Evolutionary conservation across 139 green algal genomes (phyloP).

Genomic region (Tetratostichococcus sp.): DNA sequence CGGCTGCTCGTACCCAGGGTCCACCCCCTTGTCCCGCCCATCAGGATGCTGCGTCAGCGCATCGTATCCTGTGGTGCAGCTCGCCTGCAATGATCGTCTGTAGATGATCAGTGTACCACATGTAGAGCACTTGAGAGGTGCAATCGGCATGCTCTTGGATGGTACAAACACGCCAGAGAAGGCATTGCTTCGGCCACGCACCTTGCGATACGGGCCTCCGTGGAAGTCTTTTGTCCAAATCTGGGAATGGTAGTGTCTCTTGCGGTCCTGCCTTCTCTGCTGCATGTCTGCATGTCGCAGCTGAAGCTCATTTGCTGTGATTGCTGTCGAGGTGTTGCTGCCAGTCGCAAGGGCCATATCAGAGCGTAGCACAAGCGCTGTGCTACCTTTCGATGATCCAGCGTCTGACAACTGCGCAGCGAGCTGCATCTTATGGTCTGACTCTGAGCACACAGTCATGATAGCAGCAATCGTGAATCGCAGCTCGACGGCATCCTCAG

Average conservation of each 20-base stretch:
- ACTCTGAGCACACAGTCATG: too few relatives aligned
- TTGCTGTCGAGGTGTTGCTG: background rate
- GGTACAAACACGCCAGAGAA: too few relatives aligned
- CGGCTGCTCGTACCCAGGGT: slow-evolving; percentile 63
- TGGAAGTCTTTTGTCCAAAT: slow-evolving; percentile 81
- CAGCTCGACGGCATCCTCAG: too few relatives aligned
- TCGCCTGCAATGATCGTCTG: slow-evolving; percentile 4
- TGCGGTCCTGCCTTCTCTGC: slow-evolving; percentile 24
- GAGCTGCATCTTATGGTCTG: too few relatives aligned
- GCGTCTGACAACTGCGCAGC: too few relatives aligned
- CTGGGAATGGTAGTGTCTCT: slow-evolving; percentile 46
- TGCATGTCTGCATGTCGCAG: slow-evolving; percentile 7
- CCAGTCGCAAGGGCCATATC: background rate
- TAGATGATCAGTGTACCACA: background rate
- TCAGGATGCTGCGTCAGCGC: slow-evolving; percentile 31
- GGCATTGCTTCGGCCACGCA: too few relatives aligned
- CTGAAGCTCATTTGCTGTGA: background rate
- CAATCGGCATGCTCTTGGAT: too few relatives aligned
- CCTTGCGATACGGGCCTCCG: slow-evolving; percentile 69
- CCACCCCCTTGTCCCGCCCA: slow-evolving; percentile 24
- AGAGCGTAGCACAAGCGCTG: background rate
- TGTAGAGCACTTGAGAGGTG: too few relatives aligned
- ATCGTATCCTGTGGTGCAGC: slow-evolving; percentile 24
- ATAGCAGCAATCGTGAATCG: too few relatives aligned
- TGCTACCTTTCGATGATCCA: background rate